These are phyloP conservation scores for Coemansia sp. DNA, from an alignment of 192 early-diverging fungal genomes.

Conservation along the genomic window DNA sequence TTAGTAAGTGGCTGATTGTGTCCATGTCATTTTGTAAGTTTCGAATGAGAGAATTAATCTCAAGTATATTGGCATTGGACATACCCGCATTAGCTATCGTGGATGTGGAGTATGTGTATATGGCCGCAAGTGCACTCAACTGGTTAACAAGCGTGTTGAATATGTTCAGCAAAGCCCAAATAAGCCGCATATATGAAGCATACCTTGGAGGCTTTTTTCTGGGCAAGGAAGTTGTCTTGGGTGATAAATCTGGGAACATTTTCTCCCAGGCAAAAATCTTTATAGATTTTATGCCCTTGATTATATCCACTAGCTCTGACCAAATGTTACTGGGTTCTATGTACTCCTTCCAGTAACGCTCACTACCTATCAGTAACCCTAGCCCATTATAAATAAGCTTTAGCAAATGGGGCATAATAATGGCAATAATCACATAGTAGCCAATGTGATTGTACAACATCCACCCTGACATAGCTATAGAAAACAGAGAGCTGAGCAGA, in stretches of 20 bases:
- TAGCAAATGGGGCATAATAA: constrained; percentile 2
- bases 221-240: too few relatives aligned
- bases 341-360: background rate
- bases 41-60: background rate
- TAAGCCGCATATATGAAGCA: too few relatives aligned
- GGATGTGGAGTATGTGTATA: background rate
- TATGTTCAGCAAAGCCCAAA: too few relatives aligned
- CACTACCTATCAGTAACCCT: background rate
- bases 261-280: constrained; percentile 31
- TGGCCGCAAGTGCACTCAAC: background rate
- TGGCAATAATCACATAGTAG: constrained; percentile 4
- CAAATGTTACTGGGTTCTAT: background rate
- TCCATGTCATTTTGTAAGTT: too few relatives aligned
- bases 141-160: too few relatives aligned
- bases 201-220: background rate
- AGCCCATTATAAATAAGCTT: background rate
- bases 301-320: constrained; percentile 11
- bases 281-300: constrained; percentile 14
- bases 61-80: too few relatives aligned
- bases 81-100: background rate
- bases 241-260: constrained; percentile 4
- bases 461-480: too few relatives aligned
- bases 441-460: too few relatives aligned
- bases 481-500: too few relatives aligned
- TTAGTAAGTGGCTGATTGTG: too few relatives aligned